Base-by-base conservation (phyloP, 1,139 yeast genomes). In the Oligophagozyma castellii region DNA sequence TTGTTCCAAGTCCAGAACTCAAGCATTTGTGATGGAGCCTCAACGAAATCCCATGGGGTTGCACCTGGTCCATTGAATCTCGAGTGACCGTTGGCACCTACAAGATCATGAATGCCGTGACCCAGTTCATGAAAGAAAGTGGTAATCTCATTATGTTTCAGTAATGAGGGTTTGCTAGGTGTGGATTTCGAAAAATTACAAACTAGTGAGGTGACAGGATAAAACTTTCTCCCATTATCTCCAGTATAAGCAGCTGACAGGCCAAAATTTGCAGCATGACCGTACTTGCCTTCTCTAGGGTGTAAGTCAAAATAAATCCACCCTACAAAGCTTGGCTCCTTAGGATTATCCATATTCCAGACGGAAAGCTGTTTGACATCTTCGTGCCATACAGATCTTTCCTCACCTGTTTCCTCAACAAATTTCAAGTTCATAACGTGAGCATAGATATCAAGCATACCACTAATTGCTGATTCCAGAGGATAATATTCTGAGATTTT, bases 41-140 rank as follows among this genome's bases (percentile, higher is more conserved):
- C 93, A 28, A 80, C 93, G 55, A 80, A 81, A 56, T 81, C 94
- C 64, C 89, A 65, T 26, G 78, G 73, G 15, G 77, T 86, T 25
- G 67, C 60, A 16, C 84, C 74, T 12, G 61, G 59, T 13, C 93
- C 93, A 45, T 74, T 78, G 56, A 79, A 79, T 36, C 74, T 62
- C 2, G 77, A 63, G 42, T 68, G 73, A 35, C 59, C 61, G 27
- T 86, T 75, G 35, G 65, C 61, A 5, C 86, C 78, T 34, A 80
- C 65, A 24, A 80, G 59, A 39, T 72, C 79, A 54, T 81, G 94
- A 33, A 81, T 75, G 32, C 93, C 94, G 48, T 81, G 94, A 16
- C 94, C 94, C 42, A 80, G 63, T 55, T 81, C 94, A 48, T 81
- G 94, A 73, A 81, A 81, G 43, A 81, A 75, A 0, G 93, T 81